phyloP scores from a whole-genome alignment of 495 filamentous ascomycete genomes.

The Aspergillus panamensis region DNA sequence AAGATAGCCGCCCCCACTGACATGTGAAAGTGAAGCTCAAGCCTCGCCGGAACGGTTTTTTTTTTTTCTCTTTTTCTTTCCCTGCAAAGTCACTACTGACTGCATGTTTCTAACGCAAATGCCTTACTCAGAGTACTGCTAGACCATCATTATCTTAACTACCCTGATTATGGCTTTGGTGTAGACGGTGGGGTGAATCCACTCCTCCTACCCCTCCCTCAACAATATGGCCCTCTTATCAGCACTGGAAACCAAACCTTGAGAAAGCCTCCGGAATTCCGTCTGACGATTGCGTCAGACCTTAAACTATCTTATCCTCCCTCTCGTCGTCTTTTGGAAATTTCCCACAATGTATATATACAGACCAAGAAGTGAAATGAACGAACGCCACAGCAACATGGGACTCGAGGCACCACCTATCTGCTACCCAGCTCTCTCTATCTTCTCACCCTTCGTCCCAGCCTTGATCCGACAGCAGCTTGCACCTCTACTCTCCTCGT shows the following conservation, averaged over 20 bases:
- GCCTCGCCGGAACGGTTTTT: neutral
- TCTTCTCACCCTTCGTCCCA: constrained; percentile 30
- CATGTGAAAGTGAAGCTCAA: constrained; percentile 18
- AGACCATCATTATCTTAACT: neutral
- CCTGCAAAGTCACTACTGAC: neutral
- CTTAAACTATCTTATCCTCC: neutral
- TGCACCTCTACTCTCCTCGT: constrained; percentile 23
- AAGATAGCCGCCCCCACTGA: neutral
- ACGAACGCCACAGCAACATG: constrained; percentile 9
- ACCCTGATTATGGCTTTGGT: neutral
- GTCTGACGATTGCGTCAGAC: neutral
- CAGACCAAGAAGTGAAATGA: constrained; percentile 4
- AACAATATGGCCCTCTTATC: constrained; percentile 14
- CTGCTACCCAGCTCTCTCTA: constrained; percentile 10
- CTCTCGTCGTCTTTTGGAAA: neutral
- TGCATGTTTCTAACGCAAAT: neutral
- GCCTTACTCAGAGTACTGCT: neutral
- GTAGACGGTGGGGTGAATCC: constrained; percentile 7
- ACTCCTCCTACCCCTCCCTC: neutral
- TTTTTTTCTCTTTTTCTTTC: no score
- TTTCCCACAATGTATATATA: neutral
- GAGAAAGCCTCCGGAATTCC: neutral
- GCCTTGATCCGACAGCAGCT: constrained; percentile 35
- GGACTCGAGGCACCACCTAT: constrained; percentile 9
- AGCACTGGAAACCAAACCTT: neutral